Evolutionary conservation across 2,329 filamentous ascomycete genomes (phyloP).

Genomic region (Sarocladium strictum): DNA sequence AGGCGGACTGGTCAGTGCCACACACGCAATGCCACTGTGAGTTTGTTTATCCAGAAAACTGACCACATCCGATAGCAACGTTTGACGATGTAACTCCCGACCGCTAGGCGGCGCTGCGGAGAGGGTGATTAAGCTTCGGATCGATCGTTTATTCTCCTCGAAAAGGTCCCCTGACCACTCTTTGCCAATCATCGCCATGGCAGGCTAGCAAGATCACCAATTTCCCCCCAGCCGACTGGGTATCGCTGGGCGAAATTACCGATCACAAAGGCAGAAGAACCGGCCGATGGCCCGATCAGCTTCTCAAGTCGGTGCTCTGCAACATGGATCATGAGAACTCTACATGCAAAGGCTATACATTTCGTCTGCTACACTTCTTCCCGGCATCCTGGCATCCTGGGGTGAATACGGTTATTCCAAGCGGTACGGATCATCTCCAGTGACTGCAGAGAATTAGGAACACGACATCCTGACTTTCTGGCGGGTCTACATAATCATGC

Average conservation of each 20-base stretch:
- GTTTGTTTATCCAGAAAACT: neutral
- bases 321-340: neutral
- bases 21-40: neutral
- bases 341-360: too few species aligned
- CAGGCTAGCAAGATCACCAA: constrained; percentile 6
- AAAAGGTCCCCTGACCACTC: neutral
- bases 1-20: neutral
- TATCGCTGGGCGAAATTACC: constrained; percentile 7
- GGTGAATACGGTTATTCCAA: too few species aligned
- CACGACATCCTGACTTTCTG: too few species aligned
- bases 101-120: neutral
- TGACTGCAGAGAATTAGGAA: too few species aligned
- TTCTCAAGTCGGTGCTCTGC: neutral
- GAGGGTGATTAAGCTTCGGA: constrained; percentile 1
- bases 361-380: too few species aligned
- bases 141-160: constrained; percentile 2
- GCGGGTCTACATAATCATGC: too few species aligned
- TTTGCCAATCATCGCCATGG: constrained; percentile 7
- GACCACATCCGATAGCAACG: too few species aligned
- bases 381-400: too few species aligned
- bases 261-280: neutral
- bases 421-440: too few species aligned
- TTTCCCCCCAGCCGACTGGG: constrained; percentile 2
- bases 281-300: neutral
- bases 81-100: constrained; percentile 6